phyloP scores from a whole-genome alignment of 1,139 yeast genomes.

The Entelexis paramagnoliae region DNA sequence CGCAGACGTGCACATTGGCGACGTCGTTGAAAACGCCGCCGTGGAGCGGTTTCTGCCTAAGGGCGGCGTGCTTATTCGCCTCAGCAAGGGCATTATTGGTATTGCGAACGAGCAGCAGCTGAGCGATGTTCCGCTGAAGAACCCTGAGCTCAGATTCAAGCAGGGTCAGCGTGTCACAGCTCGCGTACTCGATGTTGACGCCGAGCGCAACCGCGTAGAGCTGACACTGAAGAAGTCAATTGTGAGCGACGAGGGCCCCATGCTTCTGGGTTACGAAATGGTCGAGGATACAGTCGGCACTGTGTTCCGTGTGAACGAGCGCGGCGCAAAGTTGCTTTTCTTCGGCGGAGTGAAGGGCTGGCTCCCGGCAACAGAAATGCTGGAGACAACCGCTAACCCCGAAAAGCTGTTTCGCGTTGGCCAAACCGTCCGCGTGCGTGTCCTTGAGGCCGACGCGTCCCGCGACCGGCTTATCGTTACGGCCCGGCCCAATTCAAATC shows the following conservation, averaged over 20 bases:
- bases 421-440: constrained; percentile 69
- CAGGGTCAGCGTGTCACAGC: constrained; percentile 71
- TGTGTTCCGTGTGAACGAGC: constrained; percentile 57
- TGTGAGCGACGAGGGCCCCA: constrained; percentile 55
- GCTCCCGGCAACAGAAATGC: constrained; percentile 76
- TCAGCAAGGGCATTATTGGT: constrained; percentile 61
- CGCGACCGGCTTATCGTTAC: constrained; percentile 56
- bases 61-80: constrained; percentile 57
- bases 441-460: constrained; percentile 48
- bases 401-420: constrained; percentile 55
- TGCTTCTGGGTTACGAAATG: constrained; percentile 42
- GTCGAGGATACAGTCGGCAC: constrained; percentile 60
- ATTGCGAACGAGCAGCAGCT: constrained; percentile 66
- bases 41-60: constrained; percentile 57
- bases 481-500: constrained; percentile 46
- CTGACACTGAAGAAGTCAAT: constrained; percentile 77
- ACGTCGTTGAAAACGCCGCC: constrained; percentile 41
- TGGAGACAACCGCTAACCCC: constrained; percentile 71
- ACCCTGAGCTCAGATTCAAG: constrained; percentile 88
- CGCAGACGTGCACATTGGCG: constrained; percentile 70
- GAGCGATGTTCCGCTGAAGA: constrained; percentile 70
- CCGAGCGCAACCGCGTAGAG: constrained; percentile 38
- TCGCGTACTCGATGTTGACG: constrained; percentile 44
- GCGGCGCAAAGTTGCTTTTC: constrained; percentile 76
- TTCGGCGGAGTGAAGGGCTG: constrained; percentile 71